A percentile compares a stretch with the other conserved stretches of the same genome.
Conservation (phyloP, 2,329 filamentous ascomycete genomes). For the Nemania bipapillata region DNA sequence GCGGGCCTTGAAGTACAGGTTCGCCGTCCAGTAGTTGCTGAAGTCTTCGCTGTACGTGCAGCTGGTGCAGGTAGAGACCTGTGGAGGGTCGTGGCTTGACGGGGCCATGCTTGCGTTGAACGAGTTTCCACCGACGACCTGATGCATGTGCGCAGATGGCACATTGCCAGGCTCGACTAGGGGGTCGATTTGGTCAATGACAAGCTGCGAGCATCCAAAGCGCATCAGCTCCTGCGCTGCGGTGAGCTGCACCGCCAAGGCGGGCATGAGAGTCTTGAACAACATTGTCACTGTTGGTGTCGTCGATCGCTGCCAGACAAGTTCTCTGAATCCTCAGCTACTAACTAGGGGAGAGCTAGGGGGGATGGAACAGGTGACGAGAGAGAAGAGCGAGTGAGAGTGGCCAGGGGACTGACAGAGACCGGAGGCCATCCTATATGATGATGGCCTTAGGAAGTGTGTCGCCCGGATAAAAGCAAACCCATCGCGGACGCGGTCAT, state of each 20-base stretch:
- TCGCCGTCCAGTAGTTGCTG: slow-evolving; percentile 52
- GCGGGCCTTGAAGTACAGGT: slow-evolving; percentile 50
- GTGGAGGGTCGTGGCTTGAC: slow-evolving; percentile 44
- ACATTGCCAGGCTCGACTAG: slow-evolving; percentile 49
- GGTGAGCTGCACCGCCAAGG: slow-evolving; percentile 46
- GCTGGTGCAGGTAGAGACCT: slow-evolving; percentile 47
- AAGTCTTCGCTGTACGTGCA: slow-evolving; percentile 52
- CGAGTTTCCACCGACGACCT: slow-evolving; percentile 51
- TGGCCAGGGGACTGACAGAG: slow-evolving; percentile 5
- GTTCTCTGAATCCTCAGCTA: slow-evolving; percentile 6
- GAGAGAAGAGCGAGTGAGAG: slow-evolving; percentile 21
- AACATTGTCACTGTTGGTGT: slow-evolving; percentile 44
- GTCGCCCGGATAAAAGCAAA: slow-evolving; percentile 48
- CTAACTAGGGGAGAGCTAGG: slow-evolving; percentile 11
- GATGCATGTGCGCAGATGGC: slow-evolving; percentile 51
- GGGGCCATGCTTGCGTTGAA: slow-evolving; percentile 50
- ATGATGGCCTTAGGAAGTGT: slow-evolving; percentile 32
- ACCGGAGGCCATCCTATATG: slow-evolving; percentile 38
- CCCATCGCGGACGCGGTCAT: slow-evolving; percentile 41
- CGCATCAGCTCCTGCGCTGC: slow-evolving; percentile 53
- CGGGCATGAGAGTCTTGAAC: slow-evolving; percentile 47
- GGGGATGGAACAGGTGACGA: slow-evolving; percentile 28
- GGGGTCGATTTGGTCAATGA: slow-evolving; percentile 51
- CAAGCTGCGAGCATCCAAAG: slow-evolving; percentile 53
- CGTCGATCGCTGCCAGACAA: slow-evolving; percentile 18